These are phyloP conservation scores for Pseudonectria buxi DNA, from an alignment of 2,329 filamentous ascomycete species.

Conservation along the genomic window DNA sequence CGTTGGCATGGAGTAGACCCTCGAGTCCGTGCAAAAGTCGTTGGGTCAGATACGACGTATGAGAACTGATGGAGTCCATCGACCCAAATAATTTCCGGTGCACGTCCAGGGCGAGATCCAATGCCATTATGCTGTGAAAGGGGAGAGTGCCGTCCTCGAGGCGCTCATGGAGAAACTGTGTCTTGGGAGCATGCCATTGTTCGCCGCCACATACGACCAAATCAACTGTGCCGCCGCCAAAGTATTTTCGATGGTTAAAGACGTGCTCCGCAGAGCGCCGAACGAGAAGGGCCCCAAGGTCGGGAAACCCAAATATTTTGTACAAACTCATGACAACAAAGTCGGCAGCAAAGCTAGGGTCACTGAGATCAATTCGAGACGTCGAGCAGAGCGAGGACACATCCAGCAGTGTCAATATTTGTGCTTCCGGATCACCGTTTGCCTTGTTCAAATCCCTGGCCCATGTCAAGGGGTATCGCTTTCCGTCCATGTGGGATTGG, in stretches of 20 bases:
- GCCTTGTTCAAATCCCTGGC: slow-evolving; percentile 37
- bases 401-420: slow-evolving; percentile 67
- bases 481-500: slow-evolving; percentile 89
- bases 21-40: slow-evolving; percentile 53
- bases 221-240: slow-evolving; percentile 91
- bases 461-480: slow-evolving; percentile 68
- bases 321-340: slow-evolving; percentile 86
- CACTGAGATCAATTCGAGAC: slow-evolving; percentile 63
- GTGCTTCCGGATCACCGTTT: slow-evolving; percentile 11
- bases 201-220: slow-evolving; percentile 73
- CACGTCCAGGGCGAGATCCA: slow-evolving; percentile 65
- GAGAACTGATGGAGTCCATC: slow-evolving; percentile 61
- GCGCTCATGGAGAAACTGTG: slow-evolving; percentile 64
- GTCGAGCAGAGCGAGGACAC: slow-evolving; percentile 78
- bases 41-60: slow-evolving; percentile 60
- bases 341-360: slow-evolving; percentile 60
- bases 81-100: slow-evolving; percentile 65
- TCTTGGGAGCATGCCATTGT: slow-evolving; percentile 77
- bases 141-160: slow-evolving; percentile 90
- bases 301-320: slow-evolving; percentile 97
- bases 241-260: slow-evolving; percentile 67
- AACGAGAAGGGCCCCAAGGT: slow-evolving; percentile 79
- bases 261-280: slow-evolving; percentile 60
- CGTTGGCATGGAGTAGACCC: slow-evolving; percentile 63
- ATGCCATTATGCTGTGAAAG: slow-evolving; percentile 81